phyloP scores from a whole-genome alignment of 495 filamentous ascomycete species.

The Clohesyomyces aquaticus region DNA sequence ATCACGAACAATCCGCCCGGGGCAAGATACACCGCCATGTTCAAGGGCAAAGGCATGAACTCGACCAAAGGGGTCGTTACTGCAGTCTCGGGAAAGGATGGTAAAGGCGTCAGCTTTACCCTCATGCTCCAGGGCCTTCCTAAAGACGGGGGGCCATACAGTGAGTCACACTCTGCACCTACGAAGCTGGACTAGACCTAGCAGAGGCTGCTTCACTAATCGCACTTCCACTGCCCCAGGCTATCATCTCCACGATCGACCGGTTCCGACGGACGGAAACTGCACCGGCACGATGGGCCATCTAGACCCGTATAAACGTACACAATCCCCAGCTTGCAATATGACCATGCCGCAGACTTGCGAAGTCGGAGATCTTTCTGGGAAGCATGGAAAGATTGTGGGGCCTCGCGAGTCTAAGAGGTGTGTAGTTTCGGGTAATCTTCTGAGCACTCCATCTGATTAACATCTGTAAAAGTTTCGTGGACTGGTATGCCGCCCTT shows the following conservation, averaged over 20 bases:
- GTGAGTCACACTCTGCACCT: constrained; percentile 57
- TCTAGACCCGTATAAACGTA: constrained; percentile 67
- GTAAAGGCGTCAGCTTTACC: constrained; percentile 65
- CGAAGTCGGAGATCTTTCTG: constrained; percentile 81
- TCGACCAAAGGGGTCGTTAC: constrained; percentile 65
- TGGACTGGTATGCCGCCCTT: constrained; percentile 68
- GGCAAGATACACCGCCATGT: constrained; percentile 60
- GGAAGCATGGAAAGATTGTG: constrained; percentile 75
- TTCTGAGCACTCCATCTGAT: neutral
- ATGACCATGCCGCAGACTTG: constrained; percentile 64
- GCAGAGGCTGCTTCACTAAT: neutral
- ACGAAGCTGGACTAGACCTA: neutral
- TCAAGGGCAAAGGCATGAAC: constrained; percentile 60
- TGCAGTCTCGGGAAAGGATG: constrained; percentile 57
- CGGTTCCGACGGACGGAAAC: constrained; percentile 75
- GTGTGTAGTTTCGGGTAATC: constrained; percentile 44
- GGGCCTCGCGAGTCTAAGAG: constrained; percentile 45
- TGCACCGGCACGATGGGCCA: constrained; percentile 74
- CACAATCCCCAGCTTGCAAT: constrained; percentile 69
- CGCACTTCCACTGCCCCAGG: constrained; percentile 51
- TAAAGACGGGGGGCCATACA: constrained; percentile 65
- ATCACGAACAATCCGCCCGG: constrained; percentile 67
- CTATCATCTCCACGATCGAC: constrained; percentile 81
- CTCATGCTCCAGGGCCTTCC: constrained; percentile 70
- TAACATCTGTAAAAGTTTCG: constrained; percentile 51